A percentile compares a stretch with the other conserved stretches of the same genome.
phyloP scores from a whole-genome alignment of 805 yeast genomes.

The Grigorovia jiainica region DNA sequence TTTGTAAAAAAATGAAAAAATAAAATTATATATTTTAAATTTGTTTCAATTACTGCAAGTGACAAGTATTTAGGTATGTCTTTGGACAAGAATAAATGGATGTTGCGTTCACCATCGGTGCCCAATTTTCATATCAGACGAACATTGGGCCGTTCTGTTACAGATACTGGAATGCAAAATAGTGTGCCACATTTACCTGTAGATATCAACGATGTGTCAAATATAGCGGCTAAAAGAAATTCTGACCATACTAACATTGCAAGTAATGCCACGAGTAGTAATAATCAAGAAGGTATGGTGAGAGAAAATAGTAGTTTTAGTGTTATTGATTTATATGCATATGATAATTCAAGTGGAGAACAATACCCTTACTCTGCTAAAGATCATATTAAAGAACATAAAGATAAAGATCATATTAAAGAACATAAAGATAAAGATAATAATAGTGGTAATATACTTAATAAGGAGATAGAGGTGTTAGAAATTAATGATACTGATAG shows the following conservation, averaged over 20 bases:
- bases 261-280: background rate
- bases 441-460: background rate
- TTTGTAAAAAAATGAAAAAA: too few relatives aligned
- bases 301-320: conserved; percentile 26
- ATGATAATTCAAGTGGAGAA: conserved; percentile 10
- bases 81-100: background rate
- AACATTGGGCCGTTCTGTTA: background rate
- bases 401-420: conserved; percentile 7
- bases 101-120: conserved; percentile 2
- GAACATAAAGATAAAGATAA: conserved; percentile 2
- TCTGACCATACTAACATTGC: too few relatives aligned
- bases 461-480: background rate
- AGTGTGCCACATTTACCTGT: background rate
- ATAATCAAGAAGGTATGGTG: conserved; percentile 1
- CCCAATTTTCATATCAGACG: conserved; percentile 11
- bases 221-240: too few relatives aligned
- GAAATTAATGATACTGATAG: background rate
- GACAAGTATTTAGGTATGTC: background rate
- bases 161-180: background rate
- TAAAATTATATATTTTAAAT: too few relatives aligned
- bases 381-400: conserved; percentile 2
- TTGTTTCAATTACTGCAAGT: too few relatives aligned
- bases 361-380: background rate
- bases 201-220: too few relatives aligned
- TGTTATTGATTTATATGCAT: conserved; percentile 31